Evolutionary conservation across 305 asterid genomes (phyloP).

Genomic region (Coffea humblotiana): DNA sequence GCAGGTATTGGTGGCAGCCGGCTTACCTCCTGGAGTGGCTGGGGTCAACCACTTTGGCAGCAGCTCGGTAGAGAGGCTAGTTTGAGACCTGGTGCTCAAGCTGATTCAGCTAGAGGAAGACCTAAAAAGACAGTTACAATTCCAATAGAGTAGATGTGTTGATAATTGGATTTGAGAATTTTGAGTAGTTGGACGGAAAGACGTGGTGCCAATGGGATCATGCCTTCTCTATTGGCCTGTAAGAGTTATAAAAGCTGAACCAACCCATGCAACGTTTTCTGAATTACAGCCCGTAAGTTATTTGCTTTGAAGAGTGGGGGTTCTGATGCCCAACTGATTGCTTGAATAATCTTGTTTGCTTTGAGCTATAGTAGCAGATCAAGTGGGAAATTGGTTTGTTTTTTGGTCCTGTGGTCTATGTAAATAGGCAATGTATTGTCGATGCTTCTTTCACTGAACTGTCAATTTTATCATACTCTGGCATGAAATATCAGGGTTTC

Average conservation of each 20-base stretch:
- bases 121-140: constrained; percentile 14
- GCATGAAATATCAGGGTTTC: not conserved
- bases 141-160: constrained; percentile 13
- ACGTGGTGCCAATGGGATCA: not conserved
- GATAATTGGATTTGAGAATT: no score
- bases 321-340: no score
- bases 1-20: constrained; percentile 16
- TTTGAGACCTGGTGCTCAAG: not conserved
- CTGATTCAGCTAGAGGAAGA: constrained; percentile 17
- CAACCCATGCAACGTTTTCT: not conserved
- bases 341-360: not conserved
- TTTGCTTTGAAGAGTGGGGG: not conserved
- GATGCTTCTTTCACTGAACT: not conserved
- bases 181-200: no score
- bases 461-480: no score
- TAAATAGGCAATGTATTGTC: not conserved
- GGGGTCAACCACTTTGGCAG: constrained; percentile 9
- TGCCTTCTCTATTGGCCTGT: not conserved
- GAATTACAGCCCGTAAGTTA: no score
- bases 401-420: not conserved
- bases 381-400: not conserved
- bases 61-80: not conserved
- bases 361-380: not conserved
- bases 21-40: constrained; percentile 7
- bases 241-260: not conserved